phyloP scores from a whole-genome alignment of 164 flowering plant genomes.

The Pachysandra terminalis region DNA sequence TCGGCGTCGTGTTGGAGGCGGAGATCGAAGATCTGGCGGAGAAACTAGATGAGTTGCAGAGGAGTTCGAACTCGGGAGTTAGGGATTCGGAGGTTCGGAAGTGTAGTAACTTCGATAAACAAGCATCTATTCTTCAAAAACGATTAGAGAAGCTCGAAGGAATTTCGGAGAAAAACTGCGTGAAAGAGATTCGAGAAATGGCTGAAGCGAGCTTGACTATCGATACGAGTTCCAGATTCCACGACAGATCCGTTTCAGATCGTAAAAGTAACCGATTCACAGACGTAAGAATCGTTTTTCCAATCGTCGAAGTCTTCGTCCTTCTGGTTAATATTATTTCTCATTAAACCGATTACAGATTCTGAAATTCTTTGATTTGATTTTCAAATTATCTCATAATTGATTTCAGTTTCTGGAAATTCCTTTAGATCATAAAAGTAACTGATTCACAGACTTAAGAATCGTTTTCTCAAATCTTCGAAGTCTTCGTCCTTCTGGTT shows the following conservation, averaged over 20 bases:
- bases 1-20: conserved; percentile 38
- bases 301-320: too few species aligned
- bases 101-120: conserved; percentile 57
- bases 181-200: conserved; percentile 44
- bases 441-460: too few species aligned
- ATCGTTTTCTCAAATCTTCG: too few species aligned
- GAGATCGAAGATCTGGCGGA: conserved; percentile 53
- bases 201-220: conserved; percentile 50
- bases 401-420: too few species aligned
- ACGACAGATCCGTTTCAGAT: conserved; percentile 20
- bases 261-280: conserved; percentile 20
- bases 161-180: conserved; percentile 28
- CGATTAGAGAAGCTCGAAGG: conserved; percentile 44
- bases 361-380: too few species aligned
- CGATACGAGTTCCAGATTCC: conserved; percentile 11
- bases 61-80: conserved; percentile 17
- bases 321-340: too few species aligned
- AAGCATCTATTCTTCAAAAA: conserved; percentile 46
- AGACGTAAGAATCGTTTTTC: conserved; percentile 34
- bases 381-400: too few species aligned
- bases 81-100: conserved; percentile 29
- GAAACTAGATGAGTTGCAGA: conserved; percentile 49
- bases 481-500: too few species aligned
- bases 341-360: too few species aligned
- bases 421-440: too few species aligned